Evolutionary conservation across 441 rosid species (phyloP).

Genomic region (Euphorbia schlechtendalii): DNA sequence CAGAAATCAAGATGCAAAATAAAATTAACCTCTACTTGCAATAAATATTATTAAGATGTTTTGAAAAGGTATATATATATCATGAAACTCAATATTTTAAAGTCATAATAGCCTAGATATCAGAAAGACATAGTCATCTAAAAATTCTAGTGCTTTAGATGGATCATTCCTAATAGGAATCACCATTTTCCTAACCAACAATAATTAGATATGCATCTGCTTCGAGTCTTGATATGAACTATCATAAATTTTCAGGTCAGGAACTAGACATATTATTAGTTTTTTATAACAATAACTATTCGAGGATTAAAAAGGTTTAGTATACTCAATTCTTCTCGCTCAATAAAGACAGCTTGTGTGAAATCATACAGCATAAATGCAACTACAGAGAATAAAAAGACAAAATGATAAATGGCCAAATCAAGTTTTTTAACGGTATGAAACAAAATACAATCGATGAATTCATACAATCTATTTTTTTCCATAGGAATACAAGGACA

Average conservation of each 20-base stretch:
- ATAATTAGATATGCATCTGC: background rate
- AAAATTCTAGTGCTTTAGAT: too few relatives aligned
- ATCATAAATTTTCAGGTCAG: background rate
- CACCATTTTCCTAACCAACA: conserved; percentile 77
- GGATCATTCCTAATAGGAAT: too few relatives aligned
- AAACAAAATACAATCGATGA: too few relatives aligned
- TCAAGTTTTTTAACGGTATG: too few relatives aligned
- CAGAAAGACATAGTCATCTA: too few relatives aligned
- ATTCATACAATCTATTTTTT: too few relatives aligned
- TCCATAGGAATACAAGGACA: too few relatives aligned
- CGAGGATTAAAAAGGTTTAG: background rate
- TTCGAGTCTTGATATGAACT: conserved; percentile 1
- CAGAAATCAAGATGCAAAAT: conserved; percentile 22
- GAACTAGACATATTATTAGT: too few relatives aligned
- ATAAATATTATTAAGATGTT: conserved; percentile 25
- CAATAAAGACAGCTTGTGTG: conserved; percentile 75
- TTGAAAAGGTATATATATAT: too few relatives aligned
- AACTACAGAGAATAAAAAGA: conserved; percentile 39
- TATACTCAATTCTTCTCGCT: conserved; percentile 65
- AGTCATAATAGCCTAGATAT: too few relatives aligned
- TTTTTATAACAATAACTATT: background rate
- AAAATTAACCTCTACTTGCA: conserved; percentile 10
- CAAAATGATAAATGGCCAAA: too few relatives aligned
- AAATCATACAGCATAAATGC: conserved; percentile 78
- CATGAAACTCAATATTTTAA: too few relatives aligned